phyloP scores from a whole-genome alignment of 78 protist genomes.

The Dictyostelium citrinum region DNA sequence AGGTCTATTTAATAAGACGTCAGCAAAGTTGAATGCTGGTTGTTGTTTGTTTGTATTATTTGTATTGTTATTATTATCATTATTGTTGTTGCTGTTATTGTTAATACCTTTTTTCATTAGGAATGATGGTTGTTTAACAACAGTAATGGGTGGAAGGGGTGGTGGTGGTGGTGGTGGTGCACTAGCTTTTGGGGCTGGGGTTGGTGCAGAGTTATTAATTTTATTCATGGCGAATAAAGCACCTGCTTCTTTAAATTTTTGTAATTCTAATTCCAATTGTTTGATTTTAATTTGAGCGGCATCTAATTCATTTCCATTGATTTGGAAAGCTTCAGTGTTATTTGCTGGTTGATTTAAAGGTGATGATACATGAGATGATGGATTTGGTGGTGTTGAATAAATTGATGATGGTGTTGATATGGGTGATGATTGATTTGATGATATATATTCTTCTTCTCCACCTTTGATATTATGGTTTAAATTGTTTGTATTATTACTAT shows the following conservation, averaged over 20 bases:
- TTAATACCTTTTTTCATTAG: neutral
- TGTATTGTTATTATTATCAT: neutral
- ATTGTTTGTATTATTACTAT: neutral
- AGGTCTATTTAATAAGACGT: neutral
- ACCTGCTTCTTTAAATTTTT: constrained; percentile 16
- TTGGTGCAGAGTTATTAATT: neutral
- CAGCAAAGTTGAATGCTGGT: neutral
- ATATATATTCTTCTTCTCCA: neutral
- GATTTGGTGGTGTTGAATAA: neutral
- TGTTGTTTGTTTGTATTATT: neutral
- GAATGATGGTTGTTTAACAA: constrained; percentile 3
- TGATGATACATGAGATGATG: neutral
- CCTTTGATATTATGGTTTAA: neutral
- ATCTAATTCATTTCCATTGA: neutral
- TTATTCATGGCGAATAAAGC: neutral
- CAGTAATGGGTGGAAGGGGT: neutral
- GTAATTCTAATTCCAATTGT: constrained; percentile 13
- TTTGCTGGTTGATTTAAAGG: neutral
- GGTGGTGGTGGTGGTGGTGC: constrained; percentile 23
- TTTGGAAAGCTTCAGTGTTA: neutral
- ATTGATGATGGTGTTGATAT: neutral
- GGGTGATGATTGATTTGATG: neutral
- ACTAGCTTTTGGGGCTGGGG: neutral
- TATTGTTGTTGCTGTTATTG: neutral
- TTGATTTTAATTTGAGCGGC: neutral